Conservation (phyloP, 805 yeast genomes). For the Lipomyces starkeyi region DNA sequence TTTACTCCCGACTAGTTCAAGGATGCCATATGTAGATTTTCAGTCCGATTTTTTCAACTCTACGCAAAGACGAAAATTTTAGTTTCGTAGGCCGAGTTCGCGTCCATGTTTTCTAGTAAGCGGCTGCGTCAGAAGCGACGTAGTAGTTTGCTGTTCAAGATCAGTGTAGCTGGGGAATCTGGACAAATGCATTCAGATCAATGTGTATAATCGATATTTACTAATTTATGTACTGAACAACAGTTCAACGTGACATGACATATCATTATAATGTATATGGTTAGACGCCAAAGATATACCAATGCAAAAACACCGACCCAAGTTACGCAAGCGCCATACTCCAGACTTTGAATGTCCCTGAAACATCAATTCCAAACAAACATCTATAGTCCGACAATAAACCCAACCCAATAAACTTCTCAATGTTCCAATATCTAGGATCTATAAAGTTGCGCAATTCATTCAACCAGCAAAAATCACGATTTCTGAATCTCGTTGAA, state of each 20-base stretch:
- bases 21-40: too few relatives aligned
- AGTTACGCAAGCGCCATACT: not conserved
- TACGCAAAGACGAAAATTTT: too few relatives aligned
- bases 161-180: too few relatives aligned
- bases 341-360: not conserved
- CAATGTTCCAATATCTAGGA: not conserved
- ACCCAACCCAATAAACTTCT: not conserved
- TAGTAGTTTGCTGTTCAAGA: too few relatives aligned
- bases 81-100: too few relatives aligned
- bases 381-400: not conserved
- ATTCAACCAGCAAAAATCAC: not conserved
- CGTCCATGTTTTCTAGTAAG: too few relatives aligned
- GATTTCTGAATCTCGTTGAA: constrained; percentile 18
- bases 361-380: not conserved
- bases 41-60: too few relatives aligned
- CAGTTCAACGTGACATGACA: not conserved
- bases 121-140: too few relatives aligned
- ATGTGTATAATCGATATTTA: not conserved
- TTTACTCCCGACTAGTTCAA: too few relatives aligned
- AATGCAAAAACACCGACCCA: not conserved
- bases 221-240: not conserved
- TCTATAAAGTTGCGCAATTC: not conserved
- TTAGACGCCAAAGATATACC: not conserved
- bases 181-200: too few relatives aligned
- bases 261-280: not conserved